Evolutionary conservation across 768 basidiomycete species (phyloP).

Genomic region (Auriscalpium vulgare): DNA sequence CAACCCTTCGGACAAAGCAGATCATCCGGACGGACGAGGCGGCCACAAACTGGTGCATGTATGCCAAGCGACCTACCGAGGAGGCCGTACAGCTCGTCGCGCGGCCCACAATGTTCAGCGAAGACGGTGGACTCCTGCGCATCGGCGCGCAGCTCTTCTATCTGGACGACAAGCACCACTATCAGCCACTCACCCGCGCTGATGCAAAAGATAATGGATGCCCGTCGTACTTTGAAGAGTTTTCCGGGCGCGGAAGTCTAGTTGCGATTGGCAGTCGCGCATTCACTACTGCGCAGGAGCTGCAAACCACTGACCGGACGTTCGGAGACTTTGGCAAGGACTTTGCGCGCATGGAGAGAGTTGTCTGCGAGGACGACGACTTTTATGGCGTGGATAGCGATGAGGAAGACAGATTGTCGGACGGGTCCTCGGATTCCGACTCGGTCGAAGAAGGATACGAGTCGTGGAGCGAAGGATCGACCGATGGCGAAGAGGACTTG

Average conservation of each 20-base stretch:
- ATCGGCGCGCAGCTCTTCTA: slow-evolving; percentile 5
- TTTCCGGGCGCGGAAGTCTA: background rate
- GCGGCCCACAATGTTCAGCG: background rate
- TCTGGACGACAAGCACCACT: background rate
- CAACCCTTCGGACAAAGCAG: background rate
- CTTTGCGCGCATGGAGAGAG: background rate
- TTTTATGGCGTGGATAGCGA: background rate
- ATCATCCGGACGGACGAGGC: background rate
- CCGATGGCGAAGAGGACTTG: no score
- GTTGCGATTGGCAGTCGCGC: background rate
- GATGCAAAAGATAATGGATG: background rate
- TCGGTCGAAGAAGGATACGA: background rate
- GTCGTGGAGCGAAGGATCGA: no score
- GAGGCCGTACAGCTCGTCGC: background rate
- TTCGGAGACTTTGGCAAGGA: background rate
- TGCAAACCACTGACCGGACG: background rate
- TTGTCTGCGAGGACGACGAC: background rate
- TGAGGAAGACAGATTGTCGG: background rate
- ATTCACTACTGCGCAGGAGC: background rate
- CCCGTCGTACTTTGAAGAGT: slow-evolving; percentile 5
- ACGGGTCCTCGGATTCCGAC: background rate
- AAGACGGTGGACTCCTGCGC: background rate
- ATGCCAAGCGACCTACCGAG: background rate
- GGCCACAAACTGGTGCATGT: background rate
- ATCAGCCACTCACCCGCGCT: background rate